Evolutionary conservation across 2,329 filamentous ascomycete species (phyloP), one percentile per base, ranked within the genome.

Genomic region (Tetracladium maxilliforme): DNA sequence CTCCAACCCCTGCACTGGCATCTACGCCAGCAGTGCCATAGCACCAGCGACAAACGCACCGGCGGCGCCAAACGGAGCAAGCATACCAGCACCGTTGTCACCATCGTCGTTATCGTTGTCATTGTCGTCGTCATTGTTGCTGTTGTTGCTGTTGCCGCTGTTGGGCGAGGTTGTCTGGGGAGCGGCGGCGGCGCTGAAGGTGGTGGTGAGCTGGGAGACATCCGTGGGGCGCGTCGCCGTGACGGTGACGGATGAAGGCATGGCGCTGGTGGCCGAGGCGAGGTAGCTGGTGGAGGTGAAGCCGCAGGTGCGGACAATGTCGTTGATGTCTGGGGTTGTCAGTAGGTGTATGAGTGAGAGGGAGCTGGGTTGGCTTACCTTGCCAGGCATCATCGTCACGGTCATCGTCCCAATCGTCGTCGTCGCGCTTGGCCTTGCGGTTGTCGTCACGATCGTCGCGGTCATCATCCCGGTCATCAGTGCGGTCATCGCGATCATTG

Each of bases 1-100:
- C n/a, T n/a, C n/a, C n/a, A n/a, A n/a, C 3, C 51, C 54, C 5
- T 48, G 54, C 21, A 52, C 52, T 8, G 44, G 54, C 15, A 42
- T 49, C 30, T 36, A 44, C 9, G n/a, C 18, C 9, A 19, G 9
- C n/a, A 19, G n/a, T 19, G n/a, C n/a, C n/a, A n/a, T n/a, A n/a
- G n/a, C n/a, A n/a, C n/a, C n/a, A n/a, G n/a, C n/a, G n/a, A n/a
- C n/a, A n/a, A n/a, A n/a, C n/a, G n/a, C n/a, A n/a, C n/a, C n/a
- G n/a, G n/a, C n/a, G n/a, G n/a, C n/a, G n/a, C n/a, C n/a, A n/a
- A n/a, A n/a, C n/a, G n/a, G n/a, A n/a, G n/a, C n/a, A n/a, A n/a
- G n/a, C n/a, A n/a, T n/a, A n/a, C n/a, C n/a, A n/a, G n/a, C n/a
- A n/a, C n/a, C n/a, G n/a, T n/a, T n/a, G n/a, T n/a, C n/a, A n/a